Percentiles rank a stretch among this genome's conserved stretches.
phyloP scores from a whole-genome alignment of 208 protist genomes.

The Acanthamoeba quina region DNA sequence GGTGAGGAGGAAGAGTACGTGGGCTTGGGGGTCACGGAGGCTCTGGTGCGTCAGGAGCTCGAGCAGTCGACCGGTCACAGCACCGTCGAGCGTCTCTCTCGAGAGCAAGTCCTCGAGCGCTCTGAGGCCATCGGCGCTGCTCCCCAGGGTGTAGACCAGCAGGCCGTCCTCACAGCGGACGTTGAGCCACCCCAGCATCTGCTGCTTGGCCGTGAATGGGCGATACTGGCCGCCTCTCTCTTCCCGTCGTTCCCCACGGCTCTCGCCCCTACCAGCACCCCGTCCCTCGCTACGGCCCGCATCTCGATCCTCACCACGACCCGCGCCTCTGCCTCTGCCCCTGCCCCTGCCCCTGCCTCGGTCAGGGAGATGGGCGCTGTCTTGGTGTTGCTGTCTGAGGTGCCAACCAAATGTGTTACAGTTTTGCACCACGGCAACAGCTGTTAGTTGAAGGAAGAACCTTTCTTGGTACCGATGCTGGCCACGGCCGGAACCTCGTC shows the following conservation, averaged over 20 bases:
- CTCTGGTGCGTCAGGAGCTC: constrained; percentile 2
- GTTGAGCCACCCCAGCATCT: neutral
- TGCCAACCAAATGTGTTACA: too few species aligned
- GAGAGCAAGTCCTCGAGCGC: neutral
- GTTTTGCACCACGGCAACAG: too few species aligned
- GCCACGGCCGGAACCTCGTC: too few species aligned
- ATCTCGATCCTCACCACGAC: too few species aligned
- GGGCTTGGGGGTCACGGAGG: neutral
- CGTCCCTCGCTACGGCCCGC: too few species aligned
- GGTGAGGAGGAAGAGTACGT: neutral
- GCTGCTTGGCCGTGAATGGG: neutral
- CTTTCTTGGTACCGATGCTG: too few species aligned
- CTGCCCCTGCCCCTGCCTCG: too few species aligned
- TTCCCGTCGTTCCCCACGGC: neutral
- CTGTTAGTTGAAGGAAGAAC: too few species aligned
- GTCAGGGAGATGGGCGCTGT: too few species aligned
- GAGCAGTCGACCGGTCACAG: neutral
- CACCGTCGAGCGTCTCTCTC: neutral
- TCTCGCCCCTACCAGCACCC: too few species aligned
- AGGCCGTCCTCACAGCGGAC: neutral
- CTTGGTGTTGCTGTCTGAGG: too few species aligned
- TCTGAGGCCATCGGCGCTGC: neutral
- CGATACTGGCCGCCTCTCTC: neutral
- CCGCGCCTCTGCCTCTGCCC: too few species aligned
- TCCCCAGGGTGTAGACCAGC: neutral